Evolutionary conservation across 345 rosid species (phyloP), one percentile per base, ranked within the genome.

Genomic region (Eucalyptus marginata): DNA sequence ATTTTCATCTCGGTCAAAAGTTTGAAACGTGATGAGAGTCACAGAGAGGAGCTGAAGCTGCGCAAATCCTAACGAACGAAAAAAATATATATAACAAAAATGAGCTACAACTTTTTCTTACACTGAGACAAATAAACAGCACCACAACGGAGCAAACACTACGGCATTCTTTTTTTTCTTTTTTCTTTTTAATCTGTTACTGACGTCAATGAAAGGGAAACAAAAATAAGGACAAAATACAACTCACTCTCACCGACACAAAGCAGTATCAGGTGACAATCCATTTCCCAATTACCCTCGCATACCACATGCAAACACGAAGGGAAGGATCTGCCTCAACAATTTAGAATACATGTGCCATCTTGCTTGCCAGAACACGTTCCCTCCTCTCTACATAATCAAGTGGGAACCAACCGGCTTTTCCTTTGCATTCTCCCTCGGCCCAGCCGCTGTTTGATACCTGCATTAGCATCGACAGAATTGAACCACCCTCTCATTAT

Each of bases 401-500:
- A 47, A 91, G 96, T 33, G 99, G 99, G 91, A 97, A 97, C 99
- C 98, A 96, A 90, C 98, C 99, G n/a, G 99, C 99, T 92, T 94
- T 96, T 46, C 99, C 99, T 93, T 95, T 96, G 93, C 98, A 96
- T 92, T 97, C 99, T 86, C 99, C 99, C 92, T 97, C 99, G 6
- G 99, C 99, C 99, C 99, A 97, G 40, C 98, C 99, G 86, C 93
- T 95, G 89, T 94, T 96, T 33, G 94, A 94, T 80, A 97, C 99
- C 99, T 96, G 94, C 58, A 49, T 64, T 68, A 68, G 50, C 84
- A 62, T 44, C 31, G 29, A 68, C 44, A 71, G 40, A 89, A 86
- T 31, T 25, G 87, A 88, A 52, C 52, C 12, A 40, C 49, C 58
- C 56, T 25, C 31, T 36, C 20, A 50, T 49, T 52, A 33, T 24